phyloP scores from a whole-genome alignment of 2,329 filamentous ascomycete genomes.

The Ophiosphaerella korrae region DNA sequence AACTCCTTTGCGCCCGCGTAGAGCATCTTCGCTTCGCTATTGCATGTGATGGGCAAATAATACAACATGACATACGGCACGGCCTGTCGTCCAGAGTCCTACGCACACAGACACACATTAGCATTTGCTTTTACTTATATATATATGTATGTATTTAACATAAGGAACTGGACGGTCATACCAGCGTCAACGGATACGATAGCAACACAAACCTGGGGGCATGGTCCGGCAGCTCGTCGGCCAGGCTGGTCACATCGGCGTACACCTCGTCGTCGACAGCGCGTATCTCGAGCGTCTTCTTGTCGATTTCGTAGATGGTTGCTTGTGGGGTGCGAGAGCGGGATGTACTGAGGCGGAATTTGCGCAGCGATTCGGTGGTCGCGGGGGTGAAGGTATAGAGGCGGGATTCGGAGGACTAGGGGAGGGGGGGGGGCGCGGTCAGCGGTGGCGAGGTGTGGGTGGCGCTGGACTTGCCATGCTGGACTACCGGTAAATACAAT shows the following conservation, averaged over 20 bases:
- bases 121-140: too few species aligned
- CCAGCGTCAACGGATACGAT: conserved; percentile 87
- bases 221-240: conserved; percentile 90
- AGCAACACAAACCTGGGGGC: conserved; percentile 87
- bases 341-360: conserved; percentile 91
- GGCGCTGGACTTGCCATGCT: conserved; percentile 23
- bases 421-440: too few species aligned
- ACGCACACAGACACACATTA: neutral
- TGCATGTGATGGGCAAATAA: conserved; percentile 92
- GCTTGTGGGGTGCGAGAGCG: too few species aligned
- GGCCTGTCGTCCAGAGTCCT: conserved; percentile 81
- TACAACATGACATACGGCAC: conserved; percentile 95
- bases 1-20: conserved; percentile 96
- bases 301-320: conserved; percentile 74
- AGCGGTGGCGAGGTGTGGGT: neutral
- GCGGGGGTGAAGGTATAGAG: conserved; percentile 92
- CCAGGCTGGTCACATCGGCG: conserved; percentile 77
- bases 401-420: conserved; percentile 75
- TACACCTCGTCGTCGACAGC: conserved; percentile 83
- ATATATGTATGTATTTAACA: too few species aligned
- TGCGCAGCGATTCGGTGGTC: conserved; percentile 87
- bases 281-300: conserved; percentile 85
- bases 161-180: conserved; percentile 48
- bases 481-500: neutral
- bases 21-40: conserved; percentile 84